Evolutionary conservation across 805 yeast genomes (phyloP).

Genomic region (Wickerhamomyces queroliae): DNA sequence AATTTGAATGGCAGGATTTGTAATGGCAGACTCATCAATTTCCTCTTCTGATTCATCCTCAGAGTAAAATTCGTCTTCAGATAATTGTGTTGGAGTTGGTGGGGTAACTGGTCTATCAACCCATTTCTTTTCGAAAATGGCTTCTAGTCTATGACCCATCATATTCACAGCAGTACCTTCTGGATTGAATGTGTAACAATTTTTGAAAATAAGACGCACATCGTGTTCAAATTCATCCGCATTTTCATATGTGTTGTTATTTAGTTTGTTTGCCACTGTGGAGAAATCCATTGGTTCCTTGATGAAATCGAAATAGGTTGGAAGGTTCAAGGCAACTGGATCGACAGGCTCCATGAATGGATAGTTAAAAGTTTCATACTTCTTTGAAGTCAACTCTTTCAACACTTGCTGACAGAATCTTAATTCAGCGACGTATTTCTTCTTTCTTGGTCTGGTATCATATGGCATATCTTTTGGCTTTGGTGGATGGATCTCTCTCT

Average conservation of each 20-base stretch:
- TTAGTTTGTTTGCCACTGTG: conserved; percentile 72
- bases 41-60: conserved; percentile 46
- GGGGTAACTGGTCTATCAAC: conserved; percentile 73
- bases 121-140: conserved; percentile 84
- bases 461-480: conserved; percentile 90
- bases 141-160: conserved; percentile 92
- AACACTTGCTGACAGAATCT: conserved; percentile 78
- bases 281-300: conserved; percentile 95
- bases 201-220: conserved; percentile 74
- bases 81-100: conserved; percentile 17
- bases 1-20: conserved; percentile 86
- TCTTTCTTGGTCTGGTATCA: conserved; percentile 85
- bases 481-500: conserved; percentile 95
- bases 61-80: conserved; percentile 28
- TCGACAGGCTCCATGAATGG: conserved; percentile 95
- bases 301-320: conserved; percentile 80
- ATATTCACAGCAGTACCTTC: conserved; percentile 94
- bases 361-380: conserved; percentile 77
- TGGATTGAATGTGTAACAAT: conserved; percentile 91
- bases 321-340: conserved; percentile 89
- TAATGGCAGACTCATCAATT: conserved; percentile 55
- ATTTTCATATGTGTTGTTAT: conserved; percentile 81
- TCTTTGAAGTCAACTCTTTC: conserved; percentile 77
- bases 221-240: conserved; percentile 86
- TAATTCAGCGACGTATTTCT: conserved; percentile 85